Percentiles rank a stretch among this genome's conserved stretches.
phyloP scores from a whole-genome alignment of 495 filamentous ascomycete genomes.

The Neurospora sp. region DNA sequence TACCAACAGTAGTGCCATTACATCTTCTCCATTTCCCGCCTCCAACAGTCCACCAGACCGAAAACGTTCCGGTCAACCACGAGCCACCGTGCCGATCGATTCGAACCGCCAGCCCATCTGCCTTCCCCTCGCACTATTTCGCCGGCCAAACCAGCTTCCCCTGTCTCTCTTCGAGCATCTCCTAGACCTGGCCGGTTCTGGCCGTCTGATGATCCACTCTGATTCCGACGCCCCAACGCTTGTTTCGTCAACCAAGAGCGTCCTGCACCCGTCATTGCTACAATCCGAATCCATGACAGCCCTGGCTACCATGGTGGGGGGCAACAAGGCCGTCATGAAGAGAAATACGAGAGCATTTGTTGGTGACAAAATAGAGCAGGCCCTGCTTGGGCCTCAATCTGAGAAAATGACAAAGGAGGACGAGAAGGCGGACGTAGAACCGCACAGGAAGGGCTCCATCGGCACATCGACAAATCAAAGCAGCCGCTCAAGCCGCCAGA shows the following conservation, averaged over 20 bases:
- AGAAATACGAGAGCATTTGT: conserved; percentile 13
- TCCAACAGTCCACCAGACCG: background rate
- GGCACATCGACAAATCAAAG: conserved; percentile 8
- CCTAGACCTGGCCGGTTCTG: background rate
- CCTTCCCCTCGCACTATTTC: background rate
- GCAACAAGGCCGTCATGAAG: conserved; percentile 17
- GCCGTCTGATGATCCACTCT: background rate
- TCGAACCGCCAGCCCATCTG: background rate
- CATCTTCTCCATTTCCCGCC: background rate
- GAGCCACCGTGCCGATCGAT: background rate
- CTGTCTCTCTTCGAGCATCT: background rate
- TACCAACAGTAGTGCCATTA: background rate
- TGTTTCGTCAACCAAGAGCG: background rate
- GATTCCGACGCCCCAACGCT: background rate
- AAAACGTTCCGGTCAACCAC: background rate
- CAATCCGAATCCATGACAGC: background rate
- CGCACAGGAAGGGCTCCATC: conserved; percentile 5
- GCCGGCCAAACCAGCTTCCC: background rate
- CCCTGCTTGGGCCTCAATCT: background rate
- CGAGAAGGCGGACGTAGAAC: conserved; percentile 1
- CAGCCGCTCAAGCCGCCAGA: conserved; percentile 10
- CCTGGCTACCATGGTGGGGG: conserved; percentile 7
- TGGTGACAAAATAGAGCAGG: conserved; percentile 13
- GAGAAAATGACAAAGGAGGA: conserved; percentile 1
- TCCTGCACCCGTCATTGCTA: background rate